Base-by-base conservation (phyloP, 192 early-diverging fungal species). In the Rhizoclosmatium sp. region DNA sequence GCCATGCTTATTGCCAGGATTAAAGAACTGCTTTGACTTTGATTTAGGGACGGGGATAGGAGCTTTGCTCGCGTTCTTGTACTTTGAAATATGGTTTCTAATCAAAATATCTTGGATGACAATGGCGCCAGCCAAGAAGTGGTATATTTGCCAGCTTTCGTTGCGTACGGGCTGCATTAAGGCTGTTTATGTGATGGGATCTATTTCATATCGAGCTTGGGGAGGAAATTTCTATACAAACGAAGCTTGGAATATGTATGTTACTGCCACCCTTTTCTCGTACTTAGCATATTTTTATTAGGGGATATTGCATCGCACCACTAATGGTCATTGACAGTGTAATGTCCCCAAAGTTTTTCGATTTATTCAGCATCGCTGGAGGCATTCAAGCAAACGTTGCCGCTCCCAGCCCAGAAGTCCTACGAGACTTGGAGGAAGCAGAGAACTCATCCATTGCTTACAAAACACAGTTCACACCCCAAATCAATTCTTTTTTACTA, bases 81-180 rank as follows among this genome's bases (percentile, higher is more conserved):
- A 69, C 67, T 69, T 69, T 69, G 67, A 69, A 21, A 44, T 47
- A 44, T 69, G 67, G 67, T 69, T 69, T 47, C 44, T 69, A 44
- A 16, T 46, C 12, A 46, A 12, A 46, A 44, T 47, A 16, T 21
- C 46, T 23, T n/a, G 41, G 23, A 69, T 19, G 46, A 69, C 12
- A 12, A 42, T 69, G 14, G 39, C 40, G 12, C 14, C 14, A 12
- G 45, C 14, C 7, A 40, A 69, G 2, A 69, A 69, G 67, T 14
- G 7, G 67, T 23, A 69, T 3, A 47, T 69, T 3, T 69, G 39
- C 31, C 67, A 69, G 67, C 46, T 69, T 23, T 42, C 42, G 7
- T 41, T 44, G 16, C 46, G 39, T 23, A 69, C 67, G 39, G 67
- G 67, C 40, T 45, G 41, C 3, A 42, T 69, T 23, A 47, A 23